Base-by-base conservation (phyloP, 176 grass and related monocot genomes). In the Carex cristatella region DNA sequence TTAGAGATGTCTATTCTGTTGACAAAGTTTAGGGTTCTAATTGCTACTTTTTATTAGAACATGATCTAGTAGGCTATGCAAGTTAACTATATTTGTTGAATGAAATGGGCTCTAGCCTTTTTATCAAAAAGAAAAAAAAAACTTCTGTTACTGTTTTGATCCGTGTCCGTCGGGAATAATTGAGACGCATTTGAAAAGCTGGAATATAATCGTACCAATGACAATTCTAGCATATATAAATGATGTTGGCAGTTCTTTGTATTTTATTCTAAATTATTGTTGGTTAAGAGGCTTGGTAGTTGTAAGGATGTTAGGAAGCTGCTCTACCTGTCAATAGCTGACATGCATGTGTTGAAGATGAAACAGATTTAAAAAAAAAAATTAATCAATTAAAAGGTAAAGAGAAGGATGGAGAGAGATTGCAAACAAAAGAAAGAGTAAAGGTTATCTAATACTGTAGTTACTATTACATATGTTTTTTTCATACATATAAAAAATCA, bases 401-500 rank as follows among this genome's bases (percentile, higher is more conserved):
- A 23, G 23, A 23, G 23, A 35, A 2, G 0, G 33, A 35, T 1
- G 33, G 33, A 69, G 69, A 73, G 19, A 73, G n/a, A 73, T 46
- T 48, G 69, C 38, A 73, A 73, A 73, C 69, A 46, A 19, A 51
- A 42, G 13, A 42, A 33, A 42, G 68, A 54, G 11, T 6, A 78
- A 33, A 7, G 15, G 49, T 56, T 55, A 56, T 32, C 27, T 77
- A 76, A 23, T 30, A 77, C 48, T 56, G 11, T 78, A 33, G 6
- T 3, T 31, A 35, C 12, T 58, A 33, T 13, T 58, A 57, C 14
- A 79, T 58, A 51, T 65, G 42, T 14, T 64, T 81, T 65, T 59
- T 79, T 59, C 59, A 82, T 46, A 3, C 10, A 79, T 40, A 73
- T 73, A 79, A 19, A 14, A 69, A 83, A 67, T 83, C 42, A 83